Percentiles rank a stretch among this genome's conserved stretches.
Evolutionary conservation across 176 grass and related monocot species (phyloP).

Genomic region (Bolboschoenus planiculmis): DNA sequence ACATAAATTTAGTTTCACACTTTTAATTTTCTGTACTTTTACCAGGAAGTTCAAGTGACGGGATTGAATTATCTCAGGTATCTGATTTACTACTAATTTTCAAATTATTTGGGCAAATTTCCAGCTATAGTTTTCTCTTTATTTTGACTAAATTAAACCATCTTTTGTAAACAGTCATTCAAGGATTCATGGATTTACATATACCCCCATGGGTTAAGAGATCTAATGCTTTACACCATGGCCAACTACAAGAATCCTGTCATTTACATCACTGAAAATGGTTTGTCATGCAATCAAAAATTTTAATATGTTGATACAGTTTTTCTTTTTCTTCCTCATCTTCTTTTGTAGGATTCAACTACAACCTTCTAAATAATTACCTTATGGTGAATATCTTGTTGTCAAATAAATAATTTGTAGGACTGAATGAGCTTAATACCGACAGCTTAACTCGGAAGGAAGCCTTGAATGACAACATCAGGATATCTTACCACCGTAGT

Average conservation of each 20-base stretch:
- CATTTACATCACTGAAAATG: conserved; percentile 90
- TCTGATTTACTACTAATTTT: background rate
- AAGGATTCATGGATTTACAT: conserved; percentile 38
- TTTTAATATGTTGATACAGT: background rate
- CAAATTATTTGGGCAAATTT: background rate
- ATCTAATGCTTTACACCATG: conserved; percentile 59
- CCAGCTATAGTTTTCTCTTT: background rate
- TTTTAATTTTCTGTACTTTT: background rate
- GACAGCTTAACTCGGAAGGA: conserved; percentile 29
- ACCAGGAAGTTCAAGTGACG: background rate
- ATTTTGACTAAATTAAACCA: background rate
- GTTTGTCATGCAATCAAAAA: conserved; percentile 11
- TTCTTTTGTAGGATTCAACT: background rate
- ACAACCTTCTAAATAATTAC: background rate
- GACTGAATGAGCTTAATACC: conserved; percentile 57
- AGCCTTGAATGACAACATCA: conserved; percentile 48
- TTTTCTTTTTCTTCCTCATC: background rate
- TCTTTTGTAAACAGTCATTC: background rate
- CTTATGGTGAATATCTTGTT: background rate
- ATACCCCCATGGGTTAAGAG: conserved; percentile 12
- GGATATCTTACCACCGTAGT: conserved; percentile 26
- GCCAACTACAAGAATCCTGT: conserved; percentile 64
- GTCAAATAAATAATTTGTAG: conserved; percentile 18
- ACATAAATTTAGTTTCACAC: background rate
- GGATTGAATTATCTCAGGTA: background rate